Evolutionary conservation across 75 land plant genomes (phyloP).

Genomic region (Larix kaempferi): DNA sequence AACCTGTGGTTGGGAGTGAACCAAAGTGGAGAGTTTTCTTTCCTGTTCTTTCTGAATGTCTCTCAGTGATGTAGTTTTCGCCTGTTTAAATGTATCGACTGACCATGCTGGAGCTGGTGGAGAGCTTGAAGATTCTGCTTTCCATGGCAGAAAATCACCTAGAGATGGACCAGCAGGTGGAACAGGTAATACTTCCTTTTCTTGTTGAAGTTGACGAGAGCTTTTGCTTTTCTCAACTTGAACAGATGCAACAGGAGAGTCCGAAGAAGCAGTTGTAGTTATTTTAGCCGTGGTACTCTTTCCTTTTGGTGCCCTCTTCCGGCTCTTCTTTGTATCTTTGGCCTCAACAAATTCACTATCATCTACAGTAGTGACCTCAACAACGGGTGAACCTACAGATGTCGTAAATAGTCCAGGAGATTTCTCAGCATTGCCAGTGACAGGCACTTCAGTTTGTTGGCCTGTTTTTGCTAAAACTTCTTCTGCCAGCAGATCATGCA

Average conservation of each 20-base stretch:
- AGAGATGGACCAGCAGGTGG: conserved; percentile 88
- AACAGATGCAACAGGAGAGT: conserved; percentile 24
- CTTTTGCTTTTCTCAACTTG: conserved; percentile 43
- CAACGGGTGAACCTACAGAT: not conserved
- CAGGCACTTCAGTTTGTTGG: conserved; percentile 21
- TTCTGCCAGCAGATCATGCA: conserved; percentile 64
- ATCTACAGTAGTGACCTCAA: conserved; percentile 21
- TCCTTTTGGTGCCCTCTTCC: conserved; percentile 74
- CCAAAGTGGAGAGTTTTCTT: conserved; percentile 19
- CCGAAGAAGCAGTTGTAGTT: conserved; percentile 24
- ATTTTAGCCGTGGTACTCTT: conserved; percentile 39
- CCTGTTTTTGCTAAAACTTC: conserved; percentile 45
- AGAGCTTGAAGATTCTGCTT: conserved; percentile 49
- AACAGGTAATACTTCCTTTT: conserved; percentile 67
- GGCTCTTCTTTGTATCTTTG: conserved; percentile 83
- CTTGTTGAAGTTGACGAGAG: conserved; percentile 30
- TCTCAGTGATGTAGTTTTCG: conserved; percentile 67
- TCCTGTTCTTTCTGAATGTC: conserved; percentile 90
- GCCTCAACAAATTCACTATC: conserved; percentile 88
- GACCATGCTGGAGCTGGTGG: conserved; percentile 84
- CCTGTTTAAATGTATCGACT: conserved; percentile 44
- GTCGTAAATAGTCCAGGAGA: conserved; percentile 2
- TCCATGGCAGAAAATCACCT: conserved; percentile 78
- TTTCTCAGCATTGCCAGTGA: not conserved
- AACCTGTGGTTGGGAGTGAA: conserved; percentile 16